Conservation (phyloP, 495 filamentous ascomycete species). For the Neurospora sp. region DNA sequence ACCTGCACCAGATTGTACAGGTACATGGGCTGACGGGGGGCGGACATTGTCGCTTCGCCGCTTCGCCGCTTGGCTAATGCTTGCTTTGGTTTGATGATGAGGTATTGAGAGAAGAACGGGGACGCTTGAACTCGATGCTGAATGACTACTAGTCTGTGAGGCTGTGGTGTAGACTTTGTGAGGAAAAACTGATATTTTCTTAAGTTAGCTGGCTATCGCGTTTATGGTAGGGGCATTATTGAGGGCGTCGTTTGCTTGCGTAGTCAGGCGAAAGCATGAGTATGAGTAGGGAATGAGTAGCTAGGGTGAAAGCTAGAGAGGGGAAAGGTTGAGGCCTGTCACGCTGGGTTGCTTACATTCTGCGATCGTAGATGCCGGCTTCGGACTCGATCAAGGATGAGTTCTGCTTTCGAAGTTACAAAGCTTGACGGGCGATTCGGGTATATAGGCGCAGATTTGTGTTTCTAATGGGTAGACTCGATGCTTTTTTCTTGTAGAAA, state of each 20-base stretch:
- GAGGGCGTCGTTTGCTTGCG: background rate
- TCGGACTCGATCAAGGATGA: background rate
- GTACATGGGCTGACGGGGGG: background rate
- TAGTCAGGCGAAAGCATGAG: background rate
- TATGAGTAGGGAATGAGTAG: background rate
- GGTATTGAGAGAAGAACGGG: background rate
- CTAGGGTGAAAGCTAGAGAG: background rate
- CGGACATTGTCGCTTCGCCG: background rate
- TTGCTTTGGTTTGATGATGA: background rate
- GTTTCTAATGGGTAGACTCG: background rate
- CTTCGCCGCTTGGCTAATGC: background rate
- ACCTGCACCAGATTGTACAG: background rate
- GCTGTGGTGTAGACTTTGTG: background rate
- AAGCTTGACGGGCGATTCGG: background rate
- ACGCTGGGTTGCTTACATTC: background rate
- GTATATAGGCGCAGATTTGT: background rate
- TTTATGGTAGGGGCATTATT: background rate
- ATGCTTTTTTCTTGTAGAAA: background rate
- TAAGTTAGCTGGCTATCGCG: background rate
- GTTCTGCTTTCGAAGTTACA: background rate
- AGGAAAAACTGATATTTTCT: background rate
- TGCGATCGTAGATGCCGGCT: background rate
- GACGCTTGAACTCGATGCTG: background rate
- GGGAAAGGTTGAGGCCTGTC: background rate
- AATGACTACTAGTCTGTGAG: background rate